Evolutionary conservation across 2,329 filamentous ascomycete species (phyloP), one percentile per base, ranked within the genome.

Genomic region (Colletotrichum chrysophilum): DNA sequence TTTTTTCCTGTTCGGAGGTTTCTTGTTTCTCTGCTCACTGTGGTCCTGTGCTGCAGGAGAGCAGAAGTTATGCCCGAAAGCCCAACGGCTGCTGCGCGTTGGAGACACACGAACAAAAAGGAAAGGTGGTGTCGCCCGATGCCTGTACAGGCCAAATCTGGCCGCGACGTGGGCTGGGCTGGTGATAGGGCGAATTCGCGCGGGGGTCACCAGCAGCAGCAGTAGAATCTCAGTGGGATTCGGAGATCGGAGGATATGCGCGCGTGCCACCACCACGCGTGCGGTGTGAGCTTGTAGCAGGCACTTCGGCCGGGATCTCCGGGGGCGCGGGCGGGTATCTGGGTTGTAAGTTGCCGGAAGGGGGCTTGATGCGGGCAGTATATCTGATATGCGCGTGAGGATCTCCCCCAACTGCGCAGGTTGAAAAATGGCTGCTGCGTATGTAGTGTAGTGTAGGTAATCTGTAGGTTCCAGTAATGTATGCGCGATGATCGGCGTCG

Each of bases 401-500:
- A 10, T 38, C 30, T 28, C 24, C 61, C 30, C 58, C 58, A 61
- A 61, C 30, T 21, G 28, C 30, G 28, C 55, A 9, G 28, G n/a
- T 30, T 48, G n/a, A 48, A 18, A 30, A 26, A 66, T 30, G 26
- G 43, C 26, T 7, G 65, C 65, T 48, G 66, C 14, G 43, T 52
- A 52, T 52, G 43, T 52, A 52, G 43, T 52, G 43, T 21, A 21
- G 43, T 52, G 43, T 52, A 52, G n/a, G n/a, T 21, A 52, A 52
- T 21, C n/a, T 52, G n/a, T 52, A 52, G 43, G 43, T 52, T 52
- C 43, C 43, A 52, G 43, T 21, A 52, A 7, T 52, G 43, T 48
- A 12, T 64, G 26, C 38, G 48, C 34, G 58, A 76, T 56, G 70
- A 68, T 74, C 58, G 74, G 65, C 70, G 65, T 73, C 62, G 70